Percentiles rank a stretch among this genome's conserved stretches.
These are phyloP conservation scores for Glebionis coronaria DNA, from an alignment of 129 eudicot genomes.

Conservation along the genomic window DNA sequence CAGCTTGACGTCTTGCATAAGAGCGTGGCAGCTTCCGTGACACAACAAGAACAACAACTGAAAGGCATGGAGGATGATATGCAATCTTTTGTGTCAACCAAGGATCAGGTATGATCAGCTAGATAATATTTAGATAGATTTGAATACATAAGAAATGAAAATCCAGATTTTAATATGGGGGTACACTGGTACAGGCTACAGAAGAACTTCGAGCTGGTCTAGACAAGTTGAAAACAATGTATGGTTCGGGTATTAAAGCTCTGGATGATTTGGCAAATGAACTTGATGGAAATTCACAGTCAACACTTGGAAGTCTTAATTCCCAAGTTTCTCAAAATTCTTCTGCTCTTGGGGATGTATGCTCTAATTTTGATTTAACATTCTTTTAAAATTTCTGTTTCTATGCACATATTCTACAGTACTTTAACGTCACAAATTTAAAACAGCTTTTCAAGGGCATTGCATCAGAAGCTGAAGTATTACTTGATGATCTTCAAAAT, in stretches of 20 bases:
- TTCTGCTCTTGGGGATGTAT: conserved; percentile 78
- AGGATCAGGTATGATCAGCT: conserved; percentile 52
- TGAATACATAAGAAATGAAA: neutral
- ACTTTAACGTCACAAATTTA: conserved; percentile 28
- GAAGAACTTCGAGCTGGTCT: conserved; percentile 72
- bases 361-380: neutral
- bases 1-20: conserved; percentile 87
- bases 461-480: conserved; percentile 82
- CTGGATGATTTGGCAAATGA: conserved; percentile 79
- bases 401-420: too few species aligned
- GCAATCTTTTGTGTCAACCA: conserved; percentile 88
- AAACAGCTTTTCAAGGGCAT: conserved; percentile 66
- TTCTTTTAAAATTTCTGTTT: too few species aligned
- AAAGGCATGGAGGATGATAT: conserved; percentile 91
- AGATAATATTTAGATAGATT: neutral
- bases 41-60: conserved; percentile 86
- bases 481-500: conserved; percentile 77
- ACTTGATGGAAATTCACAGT: conserved; percentile 71
- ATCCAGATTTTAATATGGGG: neutral
- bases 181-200: conserved; percentile 53
- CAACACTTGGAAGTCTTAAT: conserved; percentile 63
- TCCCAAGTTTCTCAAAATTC: conserved; percentile 89
- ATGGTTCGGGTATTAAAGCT: conserved; percentile 79
- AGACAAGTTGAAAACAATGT: conserved; percentile 63
- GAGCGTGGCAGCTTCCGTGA: conserved; percentile 75